Evolutionary conservation across 2,329 filamentous ascomycete species (phyloP), one percentile per base, ranked within the genome.

Genomic region (Helminthosporium solani): DNA sequence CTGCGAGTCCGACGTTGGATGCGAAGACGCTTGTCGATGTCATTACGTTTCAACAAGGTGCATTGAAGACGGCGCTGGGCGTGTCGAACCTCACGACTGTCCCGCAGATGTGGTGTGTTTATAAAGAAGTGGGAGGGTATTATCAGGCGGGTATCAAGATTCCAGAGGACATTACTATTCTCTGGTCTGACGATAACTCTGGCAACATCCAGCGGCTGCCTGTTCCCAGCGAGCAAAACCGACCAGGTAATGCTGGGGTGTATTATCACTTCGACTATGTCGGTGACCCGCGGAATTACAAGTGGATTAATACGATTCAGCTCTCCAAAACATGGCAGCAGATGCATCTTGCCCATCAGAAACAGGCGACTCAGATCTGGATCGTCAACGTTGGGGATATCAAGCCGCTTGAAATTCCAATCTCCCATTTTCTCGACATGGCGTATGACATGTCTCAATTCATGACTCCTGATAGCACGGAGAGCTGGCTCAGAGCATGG

Each of bases 51-150:
- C 83, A 87, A 63, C 76, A 80, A 40, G 56, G 73, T 9, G 81
- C 82, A 46, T 71, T 85, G 35, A 72, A 73, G 20, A 73, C 76
- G 3, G 78, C 83, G 0, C 75, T 85, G 16, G 73, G 72, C 11
- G 58, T 44, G 52, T 38, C 58, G 68, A 63, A 76, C 73, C 14
- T 70, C 70, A 75, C 74, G 9, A 69, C 72, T 0, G 76, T 83
- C 1, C 83, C 84, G 8, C 83, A 86, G 64, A 76, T 83, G 67
- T 87, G 84, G 83, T 85, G 83, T 54, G 69, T 87, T 35, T 87
- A 87, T 66, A 87, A 86, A 37, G 84, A 88, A 60, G 84, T 88
- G 4, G 82, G 83, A 64, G 78, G 78, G 0, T 87, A 87, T 61
- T 80, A 83, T 42, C 78, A 83, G 30, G 72, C 78, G 9, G 84